Evolutionary conservation across 73 alveolate species (phyloP), one percentile per base, ranked within the genome.

Genomic region (Uronychia setigera): DNA sequence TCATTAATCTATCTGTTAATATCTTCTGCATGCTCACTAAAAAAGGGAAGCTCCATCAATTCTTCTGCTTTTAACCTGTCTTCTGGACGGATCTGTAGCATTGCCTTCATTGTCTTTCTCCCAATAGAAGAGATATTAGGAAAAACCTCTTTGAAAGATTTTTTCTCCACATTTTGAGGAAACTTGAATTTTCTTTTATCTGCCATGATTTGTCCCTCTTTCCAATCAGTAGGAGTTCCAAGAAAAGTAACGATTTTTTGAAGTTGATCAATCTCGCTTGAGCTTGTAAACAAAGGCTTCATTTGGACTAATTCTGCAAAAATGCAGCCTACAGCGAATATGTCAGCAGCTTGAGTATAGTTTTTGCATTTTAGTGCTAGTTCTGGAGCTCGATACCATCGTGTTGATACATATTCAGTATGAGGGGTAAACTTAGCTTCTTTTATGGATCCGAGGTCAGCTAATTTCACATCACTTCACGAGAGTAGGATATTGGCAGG

Each of bases 331-430:
- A 92, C 33, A 35, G 94, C 96, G 81, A 87, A 92, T 1, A 92
- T 78, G 78, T 92, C 96, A 29, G 86, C 74, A 59, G 81, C 83
- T 59, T 78, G 76, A 78, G 83, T 81, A 79, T 92, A 92, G 33
- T 87, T 77, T n/a, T 35, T 59, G 1, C 89, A 77, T 74, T 74
- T 82, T 26, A 92, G 33, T 32, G 82, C 92, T 59, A 88, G 83
- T 82, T 91, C 96, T 1, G 96, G 96, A 25, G 96, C 96, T 46
- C 96, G 75, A 67, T 91, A 91, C 96, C 96, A 92, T 79, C 96
- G 75, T 1, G 96, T 88, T 34, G 93, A 82, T 0, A 92, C 83
- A 79, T 92, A 92, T 34, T 92, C 96, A 31, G 94, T 92, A 14
- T 28, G 34, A 13, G 32, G 60, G 32, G 83, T 32, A 19, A 25